A percentile compares a stretch with the other conserved stretches of the same genome.
phyloP scores from a whole-genome alignment of 805 yeast species.

The Candida tibetensis region DNA sequence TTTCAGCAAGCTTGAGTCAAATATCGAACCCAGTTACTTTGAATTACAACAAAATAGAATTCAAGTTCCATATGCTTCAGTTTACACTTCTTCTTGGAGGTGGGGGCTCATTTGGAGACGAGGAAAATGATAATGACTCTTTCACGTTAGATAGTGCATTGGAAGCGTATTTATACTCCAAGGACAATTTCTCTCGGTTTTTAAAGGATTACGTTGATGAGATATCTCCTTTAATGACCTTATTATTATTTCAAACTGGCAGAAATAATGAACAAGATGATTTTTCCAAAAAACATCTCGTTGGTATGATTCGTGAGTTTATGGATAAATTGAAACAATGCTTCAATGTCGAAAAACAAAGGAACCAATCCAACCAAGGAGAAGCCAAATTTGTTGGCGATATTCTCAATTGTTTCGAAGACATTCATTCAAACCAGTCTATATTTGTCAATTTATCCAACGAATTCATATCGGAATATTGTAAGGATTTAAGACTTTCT shows the following conservation, averaged over 20 bases:
- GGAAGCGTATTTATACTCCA: conserved; percentile 37
- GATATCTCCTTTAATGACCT: conserved; percentile 34
- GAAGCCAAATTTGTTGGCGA: conserved; percentile 32
- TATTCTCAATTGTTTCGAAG: conserved; percentile 28
- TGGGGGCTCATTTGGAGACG: neutral
- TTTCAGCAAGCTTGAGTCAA: conserved; percentile 1
- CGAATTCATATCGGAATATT: conserved; percentile 40
- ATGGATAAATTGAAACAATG: conserved; percentile 22
- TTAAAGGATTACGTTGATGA: conserved; percentile 31
- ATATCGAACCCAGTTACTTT: neutral
- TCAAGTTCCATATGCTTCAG: conserved; percentile 41
- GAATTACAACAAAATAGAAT: conserved; percentile 25
- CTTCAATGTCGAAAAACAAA: conserved; percentile 17
- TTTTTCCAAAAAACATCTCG: conserved; percentile 17
- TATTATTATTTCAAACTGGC: conserved; percentile 18
- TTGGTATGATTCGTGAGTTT: conserved; percentile 20
- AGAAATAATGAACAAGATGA: conserved; percentile 12
- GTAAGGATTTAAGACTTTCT: conserved; percentile 35
- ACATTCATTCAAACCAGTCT: conserved; percentile 25
- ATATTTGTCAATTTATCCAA: conserved; percentile 36
- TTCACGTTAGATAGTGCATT: conserved; percentile 24
- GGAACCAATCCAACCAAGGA: conserved; percentile 11
- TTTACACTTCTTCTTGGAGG: conserved; percentile 31
- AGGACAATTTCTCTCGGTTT: conserved; percentile 32
- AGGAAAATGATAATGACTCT: conserved; percentile 1